These are phyloP conservation scores for Tolypocladium pustulatum DNA, from an alignment of 2,329 filamentous ascomycete species.

Conservation along the genomic window DNA sequence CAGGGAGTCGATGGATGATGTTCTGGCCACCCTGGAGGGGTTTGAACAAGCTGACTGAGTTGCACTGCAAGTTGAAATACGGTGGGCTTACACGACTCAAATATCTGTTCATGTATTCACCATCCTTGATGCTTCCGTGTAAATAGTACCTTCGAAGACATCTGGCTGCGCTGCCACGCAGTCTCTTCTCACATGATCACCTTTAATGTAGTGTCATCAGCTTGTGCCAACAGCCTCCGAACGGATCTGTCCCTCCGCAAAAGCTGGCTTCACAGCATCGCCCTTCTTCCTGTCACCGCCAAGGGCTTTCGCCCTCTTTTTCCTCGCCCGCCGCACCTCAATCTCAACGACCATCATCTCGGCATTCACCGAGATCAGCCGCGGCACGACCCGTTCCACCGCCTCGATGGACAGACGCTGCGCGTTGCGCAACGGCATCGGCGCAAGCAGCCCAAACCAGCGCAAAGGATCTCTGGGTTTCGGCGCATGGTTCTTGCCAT, in stretches of 20 bases:
- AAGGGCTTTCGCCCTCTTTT: conserved; percentile 40
- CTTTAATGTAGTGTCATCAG: background rate
- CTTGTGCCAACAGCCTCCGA: background rate
- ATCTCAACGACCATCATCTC: conserved; percentile 58
- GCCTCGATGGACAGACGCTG: conserved; percentile 47
- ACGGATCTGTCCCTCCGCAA: background rate
- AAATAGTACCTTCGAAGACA: too few relatives aligned
- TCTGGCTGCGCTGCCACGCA: too few relatives aligned
- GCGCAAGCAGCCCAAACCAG: conserved; percentile 47
- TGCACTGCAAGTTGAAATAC: background rate
- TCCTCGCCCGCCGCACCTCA: conserved; percentile 52
- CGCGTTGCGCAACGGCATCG: conserved; percentile 41
- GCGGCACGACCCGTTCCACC: conserved; percentile 47
- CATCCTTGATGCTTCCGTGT: background rate
- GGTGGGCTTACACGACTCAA: background rate
- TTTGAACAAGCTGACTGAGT: background rate
- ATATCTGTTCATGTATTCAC: background rate
- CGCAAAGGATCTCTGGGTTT: conserved; percentile 32
- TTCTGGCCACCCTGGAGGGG: conserved; percentile 19
- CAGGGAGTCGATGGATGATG: conserved; percentile 35
- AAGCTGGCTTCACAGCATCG: background rate
- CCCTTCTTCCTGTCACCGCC: conserved; percentile 16
- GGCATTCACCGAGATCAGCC: conserved; percentile 43
- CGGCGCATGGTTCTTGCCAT: conserved; percentile 1
- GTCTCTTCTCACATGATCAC: background rate